Evolutionary conservation across 495 filamentous ascomycete species (phyloP).

Genomic region (Penicillium ochrochloron): DNA sequence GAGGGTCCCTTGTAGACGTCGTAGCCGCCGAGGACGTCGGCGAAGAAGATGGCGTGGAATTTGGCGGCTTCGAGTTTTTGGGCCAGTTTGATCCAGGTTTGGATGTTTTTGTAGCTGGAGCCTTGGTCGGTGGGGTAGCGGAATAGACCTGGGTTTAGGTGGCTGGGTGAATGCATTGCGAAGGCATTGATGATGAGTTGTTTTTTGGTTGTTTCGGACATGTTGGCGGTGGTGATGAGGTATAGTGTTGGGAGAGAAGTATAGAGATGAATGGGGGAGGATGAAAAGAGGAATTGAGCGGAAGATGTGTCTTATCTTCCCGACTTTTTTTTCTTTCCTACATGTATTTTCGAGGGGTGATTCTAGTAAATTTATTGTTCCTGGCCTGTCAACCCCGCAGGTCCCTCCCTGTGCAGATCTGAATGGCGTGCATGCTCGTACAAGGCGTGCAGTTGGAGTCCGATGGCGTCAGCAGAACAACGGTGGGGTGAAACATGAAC

Average conservation of each 20-base stretch:
- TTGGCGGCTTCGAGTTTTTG: constrained; percentile 53
- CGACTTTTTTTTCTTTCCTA: background rate
- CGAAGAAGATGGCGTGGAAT: constrained; percentile 62
- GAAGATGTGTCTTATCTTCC: background rate
- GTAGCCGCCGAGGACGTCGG: constrained; percentile 60
- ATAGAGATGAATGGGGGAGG: constrained; percentile 1
- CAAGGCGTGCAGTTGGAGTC: constrained; percentile 36
- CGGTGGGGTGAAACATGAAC: background rate
- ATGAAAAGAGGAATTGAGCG: background rate
- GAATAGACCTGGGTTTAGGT: constrained; percentile 56
- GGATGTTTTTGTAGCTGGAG: constrained; percentile 50
- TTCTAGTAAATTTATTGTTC: constrained; percentile 15
- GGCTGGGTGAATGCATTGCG: constrained; percentile 53
- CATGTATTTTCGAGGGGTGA: background rate
- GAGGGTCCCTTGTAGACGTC: constrained; percentile 66
- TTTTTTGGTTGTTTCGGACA: constrained; percentile 43
- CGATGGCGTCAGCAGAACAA: constrained; percentile 38
- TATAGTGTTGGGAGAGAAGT: no score
- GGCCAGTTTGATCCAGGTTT: constrained; percentile 51
- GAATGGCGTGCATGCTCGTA: constrained; percentile 21
- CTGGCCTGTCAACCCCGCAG: constrained; percentile 24
- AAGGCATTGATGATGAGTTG: constrained; percentile 63
- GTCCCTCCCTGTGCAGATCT: background rate
- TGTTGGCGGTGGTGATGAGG: constrained; percentile 16
- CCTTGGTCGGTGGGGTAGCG: constrained; percentile 54